A percentile compares a stretch with the other conserved stretches of the same genome.
Conservation (phyloP, 805 yeast species). For the Candida ponderosae region DNA sequence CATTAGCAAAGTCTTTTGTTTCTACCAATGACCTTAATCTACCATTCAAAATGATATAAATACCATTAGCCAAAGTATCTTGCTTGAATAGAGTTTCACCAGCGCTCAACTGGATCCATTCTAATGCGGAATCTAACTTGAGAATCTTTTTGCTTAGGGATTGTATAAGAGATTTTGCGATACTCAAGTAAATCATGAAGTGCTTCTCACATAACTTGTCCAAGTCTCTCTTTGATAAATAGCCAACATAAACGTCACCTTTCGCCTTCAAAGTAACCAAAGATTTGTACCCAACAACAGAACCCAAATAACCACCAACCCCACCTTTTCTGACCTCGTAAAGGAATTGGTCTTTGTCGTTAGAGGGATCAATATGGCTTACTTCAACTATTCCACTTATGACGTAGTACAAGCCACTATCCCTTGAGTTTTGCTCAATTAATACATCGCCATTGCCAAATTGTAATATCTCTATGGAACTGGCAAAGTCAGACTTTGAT, state of each 20-base stretch:
- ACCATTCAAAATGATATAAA: slow-evolving; percentile 84
- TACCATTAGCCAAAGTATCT: slow-evolving; percentile 85
- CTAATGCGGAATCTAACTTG: slow-evolving; percentile 83
- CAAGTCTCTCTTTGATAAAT: slow-evolving; percentile 53
- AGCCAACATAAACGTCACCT: slow-evolving; percentile 60
- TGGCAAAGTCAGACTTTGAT: slow-evolving; percentile 52
- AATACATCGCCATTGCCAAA: slow-evolving; percentile 46
- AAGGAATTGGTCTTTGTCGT: slow-evolving; percentile 30
- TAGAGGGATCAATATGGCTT: slow-evolving; percentile 28
- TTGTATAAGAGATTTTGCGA: slow-evolving; percentile 67
- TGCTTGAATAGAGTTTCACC: slow-evolving; percentile 75
- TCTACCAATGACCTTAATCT: slow-evolving; percentile 54
- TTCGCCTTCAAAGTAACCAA: slow-evolving; percentile 63
- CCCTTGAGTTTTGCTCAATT: slow-evolving; percentile 55
- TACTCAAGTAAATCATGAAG: slow-evolving; percentile 66
- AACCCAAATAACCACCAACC: slow-evolving; percentile 79
- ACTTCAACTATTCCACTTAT: slow-evolving; percentile 75
- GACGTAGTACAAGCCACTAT: slow-evolving; percentile 73
- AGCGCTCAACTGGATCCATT: slow-evolving; percentile 90
- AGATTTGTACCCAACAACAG: slow-evolving; percentile 72
- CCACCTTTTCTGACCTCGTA: slow-evolving; percentile 70
- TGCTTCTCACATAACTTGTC: slow-evolving; percentile 66
- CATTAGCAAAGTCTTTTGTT: slow-evolving; percentile 16
- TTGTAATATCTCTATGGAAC: slow-evolving; percentile 47
- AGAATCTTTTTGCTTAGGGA: slow-evolving; percentile 60